Base-by-base conservation (phyloP, 176 grass and related monocot genomes). In the Zoysia pacifica region DNA sequence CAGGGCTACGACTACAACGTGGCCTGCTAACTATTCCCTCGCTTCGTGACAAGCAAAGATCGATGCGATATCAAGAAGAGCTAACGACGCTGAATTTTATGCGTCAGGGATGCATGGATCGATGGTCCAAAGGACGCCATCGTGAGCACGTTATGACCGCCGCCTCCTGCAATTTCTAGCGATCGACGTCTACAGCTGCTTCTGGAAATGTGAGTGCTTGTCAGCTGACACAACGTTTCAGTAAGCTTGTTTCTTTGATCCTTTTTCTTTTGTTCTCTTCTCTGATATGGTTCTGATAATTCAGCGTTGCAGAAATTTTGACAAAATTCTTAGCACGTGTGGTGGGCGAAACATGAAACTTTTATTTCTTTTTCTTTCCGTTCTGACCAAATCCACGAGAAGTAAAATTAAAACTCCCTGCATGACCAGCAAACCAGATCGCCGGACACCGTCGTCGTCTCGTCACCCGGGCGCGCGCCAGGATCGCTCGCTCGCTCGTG, bases 71-170 rank as follows among this genome's bases (percentile, higher is more conserved):
- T 49, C 45, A 50, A 40, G 43, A 15, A 77, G 16, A 64, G n/a
- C 59, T 5, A 77, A 77, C 60, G 9, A 36, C 59, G 12, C 75
- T 48, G 60, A 65, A 18, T 77, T 18, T 50, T 59, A 77, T 65
- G 75, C 35, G 60, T 77, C 20, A 44, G 20, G 62, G 62, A 65
- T 28, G 28, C 28, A 28, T 7, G 13, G 43, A 60, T 60, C 11
- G 13, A 63, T 28, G 59, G 13, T 71, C 69, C 69, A 37, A 37
- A 7, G 19, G 11, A 49, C 68, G 12, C 46, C 44, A 68, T 68
- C 42, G 5, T 7, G 42, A 18, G 10, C 10, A 7, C 55, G 9
- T 28, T 28, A 45, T 47, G 18, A 19, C 18, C 1, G 53, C 1
- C 53, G 18, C 12, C n/a, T 10, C 67, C 9, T 28, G n/a, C n/a